Conservation (phyloP, 805 yeast species). For the Monosporozyma unispora region DNA sequence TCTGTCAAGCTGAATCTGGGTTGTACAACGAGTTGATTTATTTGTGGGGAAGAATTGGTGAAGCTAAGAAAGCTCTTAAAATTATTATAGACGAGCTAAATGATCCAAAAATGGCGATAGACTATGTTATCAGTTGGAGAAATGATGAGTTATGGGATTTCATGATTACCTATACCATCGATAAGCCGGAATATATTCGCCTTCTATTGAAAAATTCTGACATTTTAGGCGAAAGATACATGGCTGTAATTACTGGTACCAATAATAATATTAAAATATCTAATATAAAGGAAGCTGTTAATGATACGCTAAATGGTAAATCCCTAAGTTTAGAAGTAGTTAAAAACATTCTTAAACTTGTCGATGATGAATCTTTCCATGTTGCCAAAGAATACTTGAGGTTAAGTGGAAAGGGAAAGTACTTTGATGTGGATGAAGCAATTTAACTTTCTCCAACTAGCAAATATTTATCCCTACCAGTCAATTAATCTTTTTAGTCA, state of each 20-base stretch:
- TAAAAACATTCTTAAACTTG: slow-evolving; percentile 45
- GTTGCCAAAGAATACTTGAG: slow-evolving; percentile 28
- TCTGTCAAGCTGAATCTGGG: slow-evolving; percentile 42
- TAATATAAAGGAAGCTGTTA: slow-evolving; percentile 54
- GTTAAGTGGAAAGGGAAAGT: slow-evolving; percentile 27
- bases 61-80: slow-evolving; percentile 61
- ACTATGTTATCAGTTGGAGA: slow-evolving; percentile 59
- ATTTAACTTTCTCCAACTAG: neutral
- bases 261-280: slow-evolving; percentile 53
- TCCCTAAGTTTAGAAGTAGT: slow-evolving; percentile 47
- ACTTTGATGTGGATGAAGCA: slow-evolving; percentile 5
- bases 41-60: slow-evolving; percentile 74
- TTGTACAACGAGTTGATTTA: slow-evolving; percentile 65
- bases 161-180: slow-evolving; percentile 59
- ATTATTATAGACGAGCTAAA: slow-evolving; percentile 68
- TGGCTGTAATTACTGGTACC: slow-evolving; percentile 57
- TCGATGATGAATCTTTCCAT: slow-evolving; percentile 42
- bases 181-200: slow-evolving; percentile 66
- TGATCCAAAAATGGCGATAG: slow-evolving; percentile 74
- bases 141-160: slow-evolving; percentile 78
- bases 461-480: no score
- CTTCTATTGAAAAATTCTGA: slow-evolving; percentile 65
- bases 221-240: slow-evolving; percentile 50
- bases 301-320: slow-evolving; percentile 54
- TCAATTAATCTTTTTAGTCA: no score